Conservation (phyloP, 495 filamentous ascomycete species). For the Xylaria flabelliformis region DNA sequence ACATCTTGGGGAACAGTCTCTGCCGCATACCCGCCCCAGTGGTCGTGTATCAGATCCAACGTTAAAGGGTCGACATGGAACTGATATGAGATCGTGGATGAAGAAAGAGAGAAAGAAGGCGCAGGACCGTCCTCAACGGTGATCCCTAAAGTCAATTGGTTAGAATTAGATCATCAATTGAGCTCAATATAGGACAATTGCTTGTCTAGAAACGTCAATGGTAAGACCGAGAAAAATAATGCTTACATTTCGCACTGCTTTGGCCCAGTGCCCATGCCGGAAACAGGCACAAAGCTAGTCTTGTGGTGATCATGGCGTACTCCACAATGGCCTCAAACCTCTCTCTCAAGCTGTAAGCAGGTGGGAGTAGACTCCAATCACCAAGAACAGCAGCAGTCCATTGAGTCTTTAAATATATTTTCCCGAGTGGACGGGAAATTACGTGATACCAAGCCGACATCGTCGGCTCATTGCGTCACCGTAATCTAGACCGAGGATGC, state of each 20-base stretch:
- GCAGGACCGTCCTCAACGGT: conserved; percentile 50
- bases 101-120: conserved; percentile 55
- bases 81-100: conserved; percentile 57
- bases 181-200: background rate
- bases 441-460: conserved; percentile 9
- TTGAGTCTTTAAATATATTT: background rate
- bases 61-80: conserved; percentile 60
- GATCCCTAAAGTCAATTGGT: conserved; percentile 46
- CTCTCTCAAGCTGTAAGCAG: background rate
- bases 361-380: background rate
- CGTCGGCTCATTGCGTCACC: conserved; percentile 14
- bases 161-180: conserved; percentile 31
- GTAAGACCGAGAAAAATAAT: background rate
- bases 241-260: conserved; percentile 34
- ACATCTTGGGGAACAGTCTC: conserved; percentile 44
- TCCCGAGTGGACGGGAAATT: conserved; percentile 9
- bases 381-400: background rate
- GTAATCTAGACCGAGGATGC: background rate
- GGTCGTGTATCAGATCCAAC: conserved; percentile 57
- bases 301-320: conserved; percentile 22
- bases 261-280: conserved; percentile 36
- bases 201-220: background rate
- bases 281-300: conserved; percentile 29
- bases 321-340: conserved; percentile 3
- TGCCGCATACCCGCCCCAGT: conserved; percentile 57